phyloP scores from a whole-genome alignment of 176 grass and related monocot species.

The Alopecurus myosuroides region DNA sequence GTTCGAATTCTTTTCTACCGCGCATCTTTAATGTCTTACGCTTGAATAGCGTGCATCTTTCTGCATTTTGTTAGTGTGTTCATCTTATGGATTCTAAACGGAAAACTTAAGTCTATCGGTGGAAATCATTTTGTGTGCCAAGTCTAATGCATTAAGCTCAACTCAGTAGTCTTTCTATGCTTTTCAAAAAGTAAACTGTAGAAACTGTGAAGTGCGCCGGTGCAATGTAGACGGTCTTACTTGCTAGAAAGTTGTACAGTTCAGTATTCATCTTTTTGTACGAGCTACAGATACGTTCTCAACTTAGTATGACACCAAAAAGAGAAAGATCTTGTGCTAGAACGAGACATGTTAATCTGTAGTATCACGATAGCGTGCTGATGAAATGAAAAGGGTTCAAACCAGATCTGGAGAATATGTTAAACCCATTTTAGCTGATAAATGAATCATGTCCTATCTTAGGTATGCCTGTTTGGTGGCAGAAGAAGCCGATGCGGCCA shows the following conservation, averaged over 20 bases:
- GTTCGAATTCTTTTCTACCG: neutral
- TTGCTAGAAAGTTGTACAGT: neutral
- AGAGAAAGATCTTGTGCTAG: neutral
- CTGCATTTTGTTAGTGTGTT: neutral
- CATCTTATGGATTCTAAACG: neutral
- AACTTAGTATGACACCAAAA: neutral
- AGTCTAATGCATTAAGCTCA: neutral
- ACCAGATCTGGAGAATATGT: too few species aligned
- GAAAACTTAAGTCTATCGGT: neutral
- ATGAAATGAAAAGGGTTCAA: neutral
- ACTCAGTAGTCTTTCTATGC: neutral
- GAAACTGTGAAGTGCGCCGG: neutral
- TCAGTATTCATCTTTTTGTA: neutral
- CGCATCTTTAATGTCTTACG: neutral
- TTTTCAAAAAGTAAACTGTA: neutral
- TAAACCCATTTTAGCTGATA: neutral
- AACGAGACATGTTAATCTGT: neutral
- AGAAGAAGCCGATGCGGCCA: conserved; percentile 38
- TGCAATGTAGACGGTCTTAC: neutral
- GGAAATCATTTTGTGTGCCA: neutral
- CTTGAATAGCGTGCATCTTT: neutral
- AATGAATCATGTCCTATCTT: neutral
- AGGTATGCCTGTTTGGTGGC: conserved; percentile 94
- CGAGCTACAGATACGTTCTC: neutral
- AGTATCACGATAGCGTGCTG: neutral